These are phyloP conservation scores for Lindgomyces ingoldianus DNA, from an alignment of 495 filamentous ascomycete species.

Conservation along the genomic window DNA sequence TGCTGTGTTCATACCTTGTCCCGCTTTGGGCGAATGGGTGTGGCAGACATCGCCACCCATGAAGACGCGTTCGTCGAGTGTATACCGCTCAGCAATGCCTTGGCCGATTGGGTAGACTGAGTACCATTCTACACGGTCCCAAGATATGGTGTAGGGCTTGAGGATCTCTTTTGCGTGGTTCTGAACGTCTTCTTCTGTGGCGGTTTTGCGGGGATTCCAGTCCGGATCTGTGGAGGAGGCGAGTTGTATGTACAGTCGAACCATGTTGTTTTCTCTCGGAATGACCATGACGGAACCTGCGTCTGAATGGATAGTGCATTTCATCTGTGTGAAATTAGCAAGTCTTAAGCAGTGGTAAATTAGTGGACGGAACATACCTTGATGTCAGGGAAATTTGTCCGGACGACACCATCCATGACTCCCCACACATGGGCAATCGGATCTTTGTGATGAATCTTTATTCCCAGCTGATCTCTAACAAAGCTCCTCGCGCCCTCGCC, in stretches of 20 bases:
- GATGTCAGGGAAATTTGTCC: constrained; percentile 52
- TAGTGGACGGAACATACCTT: constrained; percentile 41
- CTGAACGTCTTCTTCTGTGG: constrained; percentile 62
- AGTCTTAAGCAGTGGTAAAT: neutral
- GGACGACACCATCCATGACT: constrained; percentile 51
- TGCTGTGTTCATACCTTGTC: constrained; percentile 74
- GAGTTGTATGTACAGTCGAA: constrained; percentile 50
- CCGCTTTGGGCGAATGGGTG: constrained; percentile 70
- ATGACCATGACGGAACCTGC: constrained; percentile 53
- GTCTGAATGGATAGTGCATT: constrained; percentile 70
- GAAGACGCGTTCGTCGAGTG: constrained; percentile 62
- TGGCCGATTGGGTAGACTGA: constrained; percentile 68
- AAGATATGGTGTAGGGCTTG: constrained; percentile 59
- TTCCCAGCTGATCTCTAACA: constrained; percentile 59
- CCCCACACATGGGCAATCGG: constrained; percentile 59
- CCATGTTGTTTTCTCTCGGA: constrained; percentile 50
- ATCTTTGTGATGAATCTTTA: constrained; percentile 63
- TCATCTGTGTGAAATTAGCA: constrained; percentile 61
- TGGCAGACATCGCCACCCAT: constrained; percentile 65
- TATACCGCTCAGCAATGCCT: constrained; percentile 67
- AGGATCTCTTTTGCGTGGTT: constrained; percentile 62
- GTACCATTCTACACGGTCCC: constrained; percentile 62
- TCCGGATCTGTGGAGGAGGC: constrained; percentile 61
- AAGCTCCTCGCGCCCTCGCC: constrained; percentile 67
- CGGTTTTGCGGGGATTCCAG: constrained; percentile 54